phyloP scores from a whole-genome alignment of 805 yeast genomes.

The Kodamaea kaohsiungensis region DNA sequence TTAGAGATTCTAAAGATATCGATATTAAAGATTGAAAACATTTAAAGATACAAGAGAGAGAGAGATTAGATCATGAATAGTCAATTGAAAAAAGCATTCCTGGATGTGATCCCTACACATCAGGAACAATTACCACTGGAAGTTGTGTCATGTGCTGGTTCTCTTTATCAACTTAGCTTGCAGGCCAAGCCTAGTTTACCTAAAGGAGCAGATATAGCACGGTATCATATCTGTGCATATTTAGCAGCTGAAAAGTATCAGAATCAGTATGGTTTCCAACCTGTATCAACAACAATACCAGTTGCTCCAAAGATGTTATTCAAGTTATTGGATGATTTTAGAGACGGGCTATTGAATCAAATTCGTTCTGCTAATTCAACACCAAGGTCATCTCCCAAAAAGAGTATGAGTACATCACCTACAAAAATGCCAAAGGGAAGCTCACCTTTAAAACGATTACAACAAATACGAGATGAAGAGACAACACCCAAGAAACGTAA shows the following conservation, averaged over 20 bases:
- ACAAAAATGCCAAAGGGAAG: constrained; percentile 30
- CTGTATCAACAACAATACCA: constrained; percentile 55
- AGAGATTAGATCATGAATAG: constrained; percentile 19
- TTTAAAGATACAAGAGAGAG: too few species aligned
- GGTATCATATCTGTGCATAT: constrained; percentile 68
- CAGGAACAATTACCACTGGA: constrained; percentile 44
- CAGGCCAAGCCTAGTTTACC: constrained; percentile 50
- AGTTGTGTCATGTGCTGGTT: constrained; percentile 41
- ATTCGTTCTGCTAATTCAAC: constrained; percentile 16
- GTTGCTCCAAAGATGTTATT: constrained; percentile 48
- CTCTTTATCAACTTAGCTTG: constrained; percentile 53
- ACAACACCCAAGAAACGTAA: constrained; percentile 12
- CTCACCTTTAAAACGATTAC: constrained; percentile 40
- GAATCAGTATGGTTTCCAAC: constrained; percentile 44
- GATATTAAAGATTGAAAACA: too few species aligned
- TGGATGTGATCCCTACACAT: constrained; percentile 53
- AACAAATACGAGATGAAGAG: constrained; percentile 22
- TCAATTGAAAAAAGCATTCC: constrained; percentile 35
- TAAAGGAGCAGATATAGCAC: constrained; percentile 59
- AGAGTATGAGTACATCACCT: constrained; percentile 4
- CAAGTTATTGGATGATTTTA: constrained; percentile 47
- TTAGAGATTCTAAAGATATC: too few species aligned
- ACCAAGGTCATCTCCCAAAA: constrained; percentile 19
- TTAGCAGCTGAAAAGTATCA: constrained; percentile 55
- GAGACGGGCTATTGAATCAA: constrained; percentile 37